Percentiles rank a stretch among this genome's conserved stretches.
phyloP scores from a whole-genome alignment of 2,329 filamentous ascomycete genomes.

The Nothopassalora personata region DNA sequence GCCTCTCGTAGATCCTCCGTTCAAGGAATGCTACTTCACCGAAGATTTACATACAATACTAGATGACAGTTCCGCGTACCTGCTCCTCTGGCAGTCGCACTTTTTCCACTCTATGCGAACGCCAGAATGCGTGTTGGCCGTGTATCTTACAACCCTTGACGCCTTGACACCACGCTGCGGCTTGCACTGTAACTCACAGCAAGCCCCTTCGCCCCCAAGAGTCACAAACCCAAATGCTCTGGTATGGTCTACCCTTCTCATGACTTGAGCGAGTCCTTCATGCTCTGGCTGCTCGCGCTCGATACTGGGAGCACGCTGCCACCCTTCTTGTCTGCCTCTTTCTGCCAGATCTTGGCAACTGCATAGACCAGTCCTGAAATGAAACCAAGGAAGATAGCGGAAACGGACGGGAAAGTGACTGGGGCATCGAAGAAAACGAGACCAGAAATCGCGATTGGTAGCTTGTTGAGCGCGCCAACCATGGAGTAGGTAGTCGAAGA shows the following conservation, averaged over 20 bases:
- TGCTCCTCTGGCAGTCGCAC: not conserved
- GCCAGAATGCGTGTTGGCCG: not conserved
- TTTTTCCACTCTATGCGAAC: not conserved
- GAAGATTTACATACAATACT: not conserved
- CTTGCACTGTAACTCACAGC: not conserved
- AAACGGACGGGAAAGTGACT: constrained; percentile 84
- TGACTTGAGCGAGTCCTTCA: constrained; percentile 75
- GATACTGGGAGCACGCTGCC: constrained; percentile 54
- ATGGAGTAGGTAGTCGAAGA: constrained; percentile 98
- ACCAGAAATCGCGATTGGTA: constrained; percentile 87
- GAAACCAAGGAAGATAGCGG: constrained; percentile 87
- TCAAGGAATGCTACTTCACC: not conserved
- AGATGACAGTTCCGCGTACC: not conserved
- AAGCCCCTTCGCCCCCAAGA: not conserved
- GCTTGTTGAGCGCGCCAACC: constrained; percentile 97
- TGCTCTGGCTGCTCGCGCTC: constrained; percentile 87
- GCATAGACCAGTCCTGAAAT: constrained; percentile 88
- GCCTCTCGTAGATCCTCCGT: too few relatives aligned
- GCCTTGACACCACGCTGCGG: not conserved
- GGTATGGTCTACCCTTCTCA: constrained; percentile 28
- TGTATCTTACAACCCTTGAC: constrained; percentile 1
- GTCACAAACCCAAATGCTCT: not conserved
- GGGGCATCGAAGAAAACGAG: constrained; percentile 94
- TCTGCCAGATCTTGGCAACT: constrained; percentile 78
- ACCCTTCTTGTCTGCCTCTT: constrained; percentile 48